Conservation (phyloP, 2,329 filamentous ascomycete species). For the Lecanicillium sp. region DNA sequence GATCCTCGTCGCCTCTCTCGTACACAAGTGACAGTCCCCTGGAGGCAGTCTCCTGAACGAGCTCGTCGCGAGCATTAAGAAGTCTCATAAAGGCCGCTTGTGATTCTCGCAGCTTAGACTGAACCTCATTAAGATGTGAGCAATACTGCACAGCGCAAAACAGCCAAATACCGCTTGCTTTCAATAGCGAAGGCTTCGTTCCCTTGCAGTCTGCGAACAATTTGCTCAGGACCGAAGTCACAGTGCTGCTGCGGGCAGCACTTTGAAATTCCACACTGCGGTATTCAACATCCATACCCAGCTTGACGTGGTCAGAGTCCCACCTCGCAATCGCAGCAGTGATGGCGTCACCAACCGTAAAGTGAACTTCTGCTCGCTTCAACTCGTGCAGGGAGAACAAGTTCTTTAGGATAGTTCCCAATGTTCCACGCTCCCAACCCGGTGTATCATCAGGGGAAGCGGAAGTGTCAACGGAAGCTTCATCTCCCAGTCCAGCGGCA, state of each 20-base stretch:
- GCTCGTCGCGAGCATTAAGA: constrained; percentile 79
- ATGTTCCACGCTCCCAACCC: constrained; percentile 18
- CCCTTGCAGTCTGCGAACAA: constrained; percentile 70
- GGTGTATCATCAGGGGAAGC: background rate
- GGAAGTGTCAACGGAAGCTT: constrained; percentile 8
- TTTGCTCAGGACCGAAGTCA: constrained; percentile 57
- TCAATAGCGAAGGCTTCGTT: constrained; percentile 82
- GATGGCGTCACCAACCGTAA: constrained; percentile 83
- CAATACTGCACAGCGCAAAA: constrained; percentile 88
- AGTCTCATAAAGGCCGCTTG: constrained; percentile 85
- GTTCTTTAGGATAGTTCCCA: constrained; percentile 54
- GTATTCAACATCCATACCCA: constrained; percentile 67
- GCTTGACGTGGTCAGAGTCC: constrained; percentile 70
- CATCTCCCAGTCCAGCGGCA: constrained; percentile 51
- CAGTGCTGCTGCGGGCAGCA: constrained; percentile 30
- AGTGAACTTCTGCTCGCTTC: constrained; percentile 80
- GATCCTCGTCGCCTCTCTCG: constrained; percentile 73
- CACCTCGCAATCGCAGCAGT: constrained; percentile 72
- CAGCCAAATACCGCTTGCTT: constrained; percentile 92
- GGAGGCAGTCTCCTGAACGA: constrained; percentile 93
- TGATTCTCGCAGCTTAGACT: constrained; percentile 65
- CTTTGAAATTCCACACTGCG: constrained; percentile 25
- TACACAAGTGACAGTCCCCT: constrained; percentile 88
- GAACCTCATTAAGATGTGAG: constrained; percentile 67
- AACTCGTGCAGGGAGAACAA: constrained; percentile 76